A percentile compares a stretch with the other conserved stretches of the same genome.
phyloP scores from a whole-genome alignment of 2,329 filamentous ascomycete genomes.

The Drechslerella dactyloides region DNA sequence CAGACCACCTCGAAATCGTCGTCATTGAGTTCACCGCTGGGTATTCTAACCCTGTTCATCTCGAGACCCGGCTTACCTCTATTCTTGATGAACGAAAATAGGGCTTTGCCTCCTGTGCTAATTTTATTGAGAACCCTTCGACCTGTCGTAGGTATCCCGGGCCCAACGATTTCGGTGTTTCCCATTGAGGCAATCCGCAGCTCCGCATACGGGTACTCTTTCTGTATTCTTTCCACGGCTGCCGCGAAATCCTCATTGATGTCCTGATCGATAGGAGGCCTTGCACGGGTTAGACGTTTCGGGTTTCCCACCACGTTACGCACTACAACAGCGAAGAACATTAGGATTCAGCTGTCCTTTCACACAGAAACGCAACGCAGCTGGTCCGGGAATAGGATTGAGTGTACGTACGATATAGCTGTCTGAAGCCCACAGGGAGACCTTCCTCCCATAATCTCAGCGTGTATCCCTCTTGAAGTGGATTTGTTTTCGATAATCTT shows the following conservation, averaged over 20 bases:
- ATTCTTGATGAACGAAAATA: constrained; percentile 9
- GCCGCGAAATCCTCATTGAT: constrained; percentile 5
- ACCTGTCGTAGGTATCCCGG: background rate
- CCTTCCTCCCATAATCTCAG: constrained; percentile 27
- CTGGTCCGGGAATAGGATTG: background rate
- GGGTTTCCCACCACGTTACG: constrained; percentile 13
- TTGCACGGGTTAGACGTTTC: constrained; percentile 19
- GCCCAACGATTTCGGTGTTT: constrained; percentile 26
- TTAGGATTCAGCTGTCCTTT: background rate
- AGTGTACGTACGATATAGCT: constrained; percentile 23
- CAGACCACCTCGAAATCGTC: no score
- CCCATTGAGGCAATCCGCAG: constrained; percentile 23
- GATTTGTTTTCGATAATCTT: constrained; percentile 3
- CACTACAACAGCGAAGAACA: constrained; percentile 1
- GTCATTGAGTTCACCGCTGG: no score
- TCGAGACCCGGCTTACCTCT: background rate
- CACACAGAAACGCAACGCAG: background rate
- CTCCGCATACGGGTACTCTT: constrained; percentile 35
- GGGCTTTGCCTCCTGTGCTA: background rate
- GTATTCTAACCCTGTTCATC: no score
- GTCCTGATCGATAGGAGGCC: constrained; percentile 10
- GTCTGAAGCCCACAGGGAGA: constrained; percentile 8
- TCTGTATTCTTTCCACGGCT: background rate
- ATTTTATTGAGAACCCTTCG: background rate
- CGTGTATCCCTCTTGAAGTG: constrained; percentile 21